Base-by-base conservation (phyloP, 805 yeast species). In the Zygosaccharomyces siamensis region DNA sequence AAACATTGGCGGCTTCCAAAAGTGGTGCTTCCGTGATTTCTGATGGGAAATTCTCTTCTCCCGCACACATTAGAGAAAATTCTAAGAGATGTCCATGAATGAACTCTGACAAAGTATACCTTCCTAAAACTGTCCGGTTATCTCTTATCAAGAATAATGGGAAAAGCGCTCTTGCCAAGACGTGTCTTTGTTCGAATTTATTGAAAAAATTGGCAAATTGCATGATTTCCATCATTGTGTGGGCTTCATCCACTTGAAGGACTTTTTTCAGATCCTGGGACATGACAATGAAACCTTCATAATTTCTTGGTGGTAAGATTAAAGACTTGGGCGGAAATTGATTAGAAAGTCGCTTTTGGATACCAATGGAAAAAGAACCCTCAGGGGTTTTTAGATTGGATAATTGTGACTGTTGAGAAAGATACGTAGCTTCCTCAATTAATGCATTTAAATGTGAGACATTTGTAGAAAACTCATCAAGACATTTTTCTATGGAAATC, bases 81-180 rank as follows among this genome's bases (percentile, higher is more conserved):
- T 72, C 73, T 23, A 68, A 68, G 49, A 84, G 62, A 49, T 77
- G 76, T 30, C 70, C 67, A 14, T 68, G 50, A 31, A 76, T 50
- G 21, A 76, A 62, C 3, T 69, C 68, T 10, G 58, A 50, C 24
- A 80, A 60, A 12, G 63, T 60, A 46, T 68, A 72, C 24, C 70
- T 70, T 0, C 89, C 90, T 21, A 82, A 56, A 2, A 86, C 69
- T 1, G 80, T 69, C 46, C 74, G 75, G 61, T 84, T 82, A 58
- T 84, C 86, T 51, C 88, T 69, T 7, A 84, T 70, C 21, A 84
- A 67, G 57, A 77, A 81, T 20, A 83, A 66, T 47, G 84, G 87
- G 56, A 82, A 75, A 8, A 82, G 56, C 1, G 86, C 85, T 50
- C 90, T 72, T 1, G 83, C 74, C n/a, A 86, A 43, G 2, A 68